These are phyloP conservation scores for Echria macrotheca DNA, from an alignment of 495 filamentous ascomycete genomes.

Conservation along the genomic window DNA sequence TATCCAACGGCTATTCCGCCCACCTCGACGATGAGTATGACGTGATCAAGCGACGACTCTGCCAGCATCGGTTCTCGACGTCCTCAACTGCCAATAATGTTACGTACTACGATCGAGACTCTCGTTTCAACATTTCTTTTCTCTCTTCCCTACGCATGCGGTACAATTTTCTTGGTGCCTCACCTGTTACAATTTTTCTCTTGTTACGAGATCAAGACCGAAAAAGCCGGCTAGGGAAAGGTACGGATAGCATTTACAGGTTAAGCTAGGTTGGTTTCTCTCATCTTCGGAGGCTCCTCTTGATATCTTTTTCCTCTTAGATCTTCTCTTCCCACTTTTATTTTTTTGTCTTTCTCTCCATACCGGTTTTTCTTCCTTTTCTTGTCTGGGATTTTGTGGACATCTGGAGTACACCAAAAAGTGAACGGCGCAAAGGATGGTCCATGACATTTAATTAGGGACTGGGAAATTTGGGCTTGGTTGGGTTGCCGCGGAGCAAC, in stretches of 20 bases:
- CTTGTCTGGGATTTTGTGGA: not conserved
- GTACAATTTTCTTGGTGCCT: too few relatives aligned
- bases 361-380: not conserved
- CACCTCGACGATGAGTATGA: slow-evolving; percentile 27
- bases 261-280: not conserved
- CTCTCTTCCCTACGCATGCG: too few relatives aligned
- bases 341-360: not conserved
- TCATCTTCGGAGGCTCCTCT: not conserved
- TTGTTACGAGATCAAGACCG: slow-evolving; percentile 5
- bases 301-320: not conserved
- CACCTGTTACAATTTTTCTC: not conserved
- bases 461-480: too few relatives aligned
- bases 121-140: not conserved
- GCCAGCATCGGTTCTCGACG: not conserved
- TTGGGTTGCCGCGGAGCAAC: too few relatives aligned
- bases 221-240: slow-evolving; percentile 1
- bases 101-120: not conserved
- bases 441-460: too few relatives aligned
- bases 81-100: not conserved
- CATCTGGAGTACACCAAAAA: too few relatives aligned
- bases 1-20: slow-evolving; percentile 39
- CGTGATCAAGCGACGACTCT: slow-evolving; percentile 11
- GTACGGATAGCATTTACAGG: slow-evolving; percentile 11
- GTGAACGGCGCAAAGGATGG: not conserved
- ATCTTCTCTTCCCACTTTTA: not conserved